Evolutionary conservation across 2,329 filamentous ascomycete species (phyloP).

Genomic region (Monilinia laxa): DNA sequence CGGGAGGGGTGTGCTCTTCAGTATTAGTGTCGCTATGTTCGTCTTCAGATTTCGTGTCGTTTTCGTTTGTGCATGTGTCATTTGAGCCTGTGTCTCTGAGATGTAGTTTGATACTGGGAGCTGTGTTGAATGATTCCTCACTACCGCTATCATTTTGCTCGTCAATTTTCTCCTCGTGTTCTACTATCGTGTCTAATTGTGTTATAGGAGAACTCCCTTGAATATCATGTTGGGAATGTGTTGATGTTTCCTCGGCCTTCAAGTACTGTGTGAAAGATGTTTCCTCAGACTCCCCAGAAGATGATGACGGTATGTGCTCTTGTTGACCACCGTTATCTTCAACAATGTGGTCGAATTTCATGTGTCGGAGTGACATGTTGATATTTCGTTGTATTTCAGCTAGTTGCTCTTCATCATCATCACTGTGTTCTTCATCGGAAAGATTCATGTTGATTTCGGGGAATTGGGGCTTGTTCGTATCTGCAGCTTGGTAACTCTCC

Average conservation of each 20-base stretch:
- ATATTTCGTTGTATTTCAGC: too few species aligned
- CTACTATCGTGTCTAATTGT: rapidly evolving
- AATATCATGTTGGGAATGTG: background rate
- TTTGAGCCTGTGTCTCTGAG: too few species aligned
- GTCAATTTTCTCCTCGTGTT: background rate
- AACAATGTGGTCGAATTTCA: too few species aligned
- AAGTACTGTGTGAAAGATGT: rapidly evolving
- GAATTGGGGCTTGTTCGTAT: too few species aligned
- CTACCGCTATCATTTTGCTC: background rate
- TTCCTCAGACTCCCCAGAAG: rapidly evolving
- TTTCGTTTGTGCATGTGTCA: background rate
- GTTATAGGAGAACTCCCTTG: background rate
- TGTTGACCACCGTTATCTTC: background rate
- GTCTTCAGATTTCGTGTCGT: background rate
- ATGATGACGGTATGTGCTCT: background rate
- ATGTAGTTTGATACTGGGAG: too few species aligned
- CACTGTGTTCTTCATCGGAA: too few species aligned
- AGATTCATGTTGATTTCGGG: too few species aligned
- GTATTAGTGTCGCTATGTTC: too few species aligned
- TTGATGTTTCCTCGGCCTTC: rapidly evolving
- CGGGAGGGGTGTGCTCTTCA: too few species aligned
- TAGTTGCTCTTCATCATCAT: too few species aligned
- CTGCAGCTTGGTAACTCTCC: too few species aligned
- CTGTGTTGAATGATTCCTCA: background rate
- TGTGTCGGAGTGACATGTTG: too few species aligned